Base-by-base conservation (phyloP, 2,329 filamentous ascomycete species). In the Sporothrix euskadiensis region DNA sequence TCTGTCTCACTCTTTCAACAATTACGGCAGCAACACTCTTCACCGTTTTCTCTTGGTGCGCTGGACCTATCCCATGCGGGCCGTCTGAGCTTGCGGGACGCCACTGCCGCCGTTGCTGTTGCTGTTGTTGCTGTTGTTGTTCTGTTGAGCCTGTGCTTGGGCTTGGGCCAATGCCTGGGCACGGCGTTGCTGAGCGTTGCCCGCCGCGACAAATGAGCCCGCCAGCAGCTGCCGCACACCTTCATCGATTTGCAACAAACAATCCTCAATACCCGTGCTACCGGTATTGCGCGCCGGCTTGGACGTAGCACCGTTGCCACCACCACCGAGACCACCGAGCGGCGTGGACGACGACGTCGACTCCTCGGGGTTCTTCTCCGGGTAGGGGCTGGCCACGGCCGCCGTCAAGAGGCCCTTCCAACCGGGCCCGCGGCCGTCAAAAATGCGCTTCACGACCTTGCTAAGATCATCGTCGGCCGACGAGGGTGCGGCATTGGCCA, bases 321-420 rank as follows among this genome's bases (percentile, higher is more conserved):
- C 39, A 39, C 19, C 35, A 9, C 44, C 41, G 12, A 39, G 26
- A 10, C 35, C 54, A 9, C 56, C 68, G 26, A n/a, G 26, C 3
- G 56, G 30, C 4, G 56, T 32, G 9, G 56, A 26, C 2, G 32
- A 16, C 12, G 54, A 47, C 41, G 49, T 14, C 10, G 49, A 54
- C 47, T 12, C 32, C 8, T 52, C 69, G 12, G 30, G 52, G 7
- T 16, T 41, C 52, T 57, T 65, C n/a, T 32, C 69, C 0, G 61
- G 59, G 39, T 73, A 41, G 81, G 79, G 75, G 78, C 80, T 6
- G 82, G 74, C 85, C 7, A 85, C 86, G 1, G 85, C 87, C 71
- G 86, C 82, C 3, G 81, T 82, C 49, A 79, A 78, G 65, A 89
- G 83, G 0, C 87, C 86, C 54, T 81, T 80, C 84, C 86, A 88